These are phyloP conservation scores for Silene noctiflora DNA, from an alignment of 179 eudicot genomes.

Conservation along the genomic window DNA sequence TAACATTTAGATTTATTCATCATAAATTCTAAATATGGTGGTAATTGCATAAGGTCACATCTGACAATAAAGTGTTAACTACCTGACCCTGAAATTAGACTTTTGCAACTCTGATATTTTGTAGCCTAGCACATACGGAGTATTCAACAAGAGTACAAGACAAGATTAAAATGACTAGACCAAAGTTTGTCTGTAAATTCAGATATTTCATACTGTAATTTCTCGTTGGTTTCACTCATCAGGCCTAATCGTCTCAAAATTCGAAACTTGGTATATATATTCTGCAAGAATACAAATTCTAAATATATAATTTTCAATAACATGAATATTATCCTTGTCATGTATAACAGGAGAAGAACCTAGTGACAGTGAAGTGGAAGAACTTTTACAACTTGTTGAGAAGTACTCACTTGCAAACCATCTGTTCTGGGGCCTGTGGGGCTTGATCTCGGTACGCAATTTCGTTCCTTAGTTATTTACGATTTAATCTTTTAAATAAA, in stretches of 20 bases:
- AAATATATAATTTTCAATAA: not conserved
- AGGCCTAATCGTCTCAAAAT: too few species aligned
- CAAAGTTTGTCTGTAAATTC: too few species aligned
- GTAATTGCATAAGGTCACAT: conserved; percentile 11
- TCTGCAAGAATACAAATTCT: conserved; percentile 1
- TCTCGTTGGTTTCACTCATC: too few species aligned
- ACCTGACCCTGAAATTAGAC: conserved; percentile 1
- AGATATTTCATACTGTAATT: too few species aligned
- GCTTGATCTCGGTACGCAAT: conserved; percentile 71
- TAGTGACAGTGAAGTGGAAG: conserved; percentile 46
- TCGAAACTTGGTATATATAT: not conserved
- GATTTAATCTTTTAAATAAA: not conserved
- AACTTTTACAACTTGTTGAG: conserved; percentile 59
- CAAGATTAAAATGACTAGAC: too few species aligned
- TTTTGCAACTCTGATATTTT: not conserved
- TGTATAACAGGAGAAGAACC: conserved; percentile 38
- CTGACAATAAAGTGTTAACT: conserved; percentile 3
- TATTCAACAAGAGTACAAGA: not conserved
- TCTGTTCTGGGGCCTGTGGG: conserved; percentile 93
- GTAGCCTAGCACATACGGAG: too few species aligned
- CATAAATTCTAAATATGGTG: not conserved
- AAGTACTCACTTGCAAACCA: conserved; percentile 83
- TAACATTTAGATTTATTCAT: too few species aligned
- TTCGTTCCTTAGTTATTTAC: too few species aligned
- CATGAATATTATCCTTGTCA: conserved; percentile 8